Base-by-base conservation (phyloP, 371 early-diverging fungal species). In the Chytridiales sp. region DNA sequence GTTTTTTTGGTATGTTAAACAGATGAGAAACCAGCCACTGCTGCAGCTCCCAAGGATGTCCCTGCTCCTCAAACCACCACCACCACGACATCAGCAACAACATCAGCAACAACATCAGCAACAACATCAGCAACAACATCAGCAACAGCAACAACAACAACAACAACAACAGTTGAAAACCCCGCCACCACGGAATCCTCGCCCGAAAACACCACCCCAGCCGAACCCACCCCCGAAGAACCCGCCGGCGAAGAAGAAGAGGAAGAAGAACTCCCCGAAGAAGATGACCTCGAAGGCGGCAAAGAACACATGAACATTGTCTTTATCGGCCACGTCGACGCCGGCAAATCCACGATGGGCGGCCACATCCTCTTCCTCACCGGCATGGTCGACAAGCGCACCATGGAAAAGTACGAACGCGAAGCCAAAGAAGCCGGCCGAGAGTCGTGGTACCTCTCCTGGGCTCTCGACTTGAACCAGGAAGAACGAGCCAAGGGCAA, bases 311-410 rank as follows among this genome's bases (percentile, higher is more conserved):
- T 94, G 38, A 97, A 94, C 75, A 86, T 99, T 69, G 92, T 99
- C 40, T 99, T 99, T 74, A 98, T 99, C 68, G 99, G 99, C 43
- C 99, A 99, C 85, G 99, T 99, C 69, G 99, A 99, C 87, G 99
- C 99, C 65, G 99, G 99, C 65, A 99, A 99, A 80, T 97, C 98
- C 4, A 99, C 99, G 42, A 92, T 98, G 87, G 97, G 98, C 67
- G 99, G 99, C 51, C 95, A 98, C 75, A 88, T 99, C 48, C 82
- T 99, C 30, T 80, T 75, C 65, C 74, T 94, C 30, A 91, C 98
- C 19, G 97, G 94, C 35, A 93, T 97, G 94, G 95, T 99, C 31
- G 99, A 99, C 72, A 94, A 94, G 83, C 88, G 99, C 70, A 97
- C 98, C 3, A 81, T 99, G 86, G 99, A 99, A 66, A 99, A 99